Base-by-base conservation (phyloP, 108 stramenopile species). In the Cyclostephanos tholiformis region DNA sequence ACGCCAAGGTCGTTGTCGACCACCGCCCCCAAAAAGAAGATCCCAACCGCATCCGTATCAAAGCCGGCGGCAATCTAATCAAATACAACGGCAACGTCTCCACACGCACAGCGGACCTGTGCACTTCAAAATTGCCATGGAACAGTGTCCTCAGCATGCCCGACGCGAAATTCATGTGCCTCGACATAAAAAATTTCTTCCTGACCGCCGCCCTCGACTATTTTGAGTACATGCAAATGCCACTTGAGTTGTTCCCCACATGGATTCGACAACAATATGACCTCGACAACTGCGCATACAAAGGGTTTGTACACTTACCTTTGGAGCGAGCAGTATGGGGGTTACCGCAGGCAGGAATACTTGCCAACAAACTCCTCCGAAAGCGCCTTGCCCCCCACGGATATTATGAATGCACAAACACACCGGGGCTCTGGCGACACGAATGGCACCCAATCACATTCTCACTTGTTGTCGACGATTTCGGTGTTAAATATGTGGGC, bases 371-470 rank as follows among this genome's bases (percentile, higher is more conserved):
- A 13, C 65, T 57, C 25, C 66, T 83, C 25, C 14, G 27, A 57
- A 56, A 44, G 16, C 55, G 36, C 39, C 55, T 83, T 8, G 67
- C 22, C 17, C 25, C 6, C 0, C 17, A 77, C 20, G 82, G 82
- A 11, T 83, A 78, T 38, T 19, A 35, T 6, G 56, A 44, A 6
- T 43, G 32, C n/a, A 26, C 27, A 32, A 26, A 35, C 72, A 87
- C 83, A 2, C 83, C 75, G 19, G 86, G 86, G 14, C 56, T 87
- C 6, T 87, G 72, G 72, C 41, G 39, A 27, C 81, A 87, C 39
- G 51, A 51, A 22, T 39, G 30, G 82, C 67, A n/a, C n/a, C n/a
- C n/a, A n/a, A n/a, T n/a, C n/a, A n/a, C n/a, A n/a, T n/a, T n/a
- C n/a, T n/a, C n/a, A n/a, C n/a, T n/a, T n/a, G n/a, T n/a, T n/a